A percentile compares a stretch with the other conserved stretches of the same genome.
These are phyloP conservation scores for Didymella pomorum DNA, from an alignment of 2,329 filamentous ascomycete genomes.

Conservation along the genomic window DNA sequence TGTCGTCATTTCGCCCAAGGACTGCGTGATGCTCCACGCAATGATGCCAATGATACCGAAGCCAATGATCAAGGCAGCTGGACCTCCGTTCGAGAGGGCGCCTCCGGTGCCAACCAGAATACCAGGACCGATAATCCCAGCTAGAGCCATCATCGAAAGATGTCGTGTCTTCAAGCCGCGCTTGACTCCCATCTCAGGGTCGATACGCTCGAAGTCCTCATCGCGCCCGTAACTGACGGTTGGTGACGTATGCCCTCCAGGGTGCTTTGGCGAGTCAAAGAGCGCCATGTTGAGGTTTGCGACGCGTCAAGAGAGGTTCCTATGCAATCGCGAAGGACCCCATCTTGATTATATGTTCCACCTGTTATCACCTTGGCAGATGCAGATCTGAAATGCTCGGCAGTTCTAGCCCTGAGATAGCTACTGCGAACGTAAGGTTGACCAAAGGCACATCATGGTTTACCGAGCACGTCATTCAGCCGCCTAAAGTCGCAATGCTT, in stretches of 20 bases:
- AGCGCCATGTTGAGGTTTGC: constrained; percentile 28
- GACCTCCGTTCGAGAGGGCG: constrained; percentile 72
- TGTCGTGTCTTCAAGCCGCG: constrained; percentile 74
- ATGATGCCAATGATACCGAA: constrained; percentile 78
- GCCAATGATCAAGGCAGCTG: constrained; percentile 75
- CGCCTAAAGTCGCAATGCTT: constrained; percentile 21
- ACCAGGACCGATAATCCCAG: constrained; percentile 70
- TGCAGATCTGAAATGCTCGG: constrained; percentile 12
- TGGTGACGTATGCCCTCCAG: constrained; percentile 27
- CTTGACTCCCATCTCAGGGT: constrained; percentile 71
- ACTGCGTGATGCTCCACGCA: constrained; percentile 73
- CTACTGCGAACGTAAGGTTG: constrained; percentile 9
- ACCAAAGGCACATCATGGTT: neutral
- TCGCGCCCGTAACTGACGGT: constrained; percentile 31
- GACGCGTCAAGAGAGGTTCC: constrained; percentile 1
- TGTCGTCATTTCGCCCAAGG: constrained; percentile 76
- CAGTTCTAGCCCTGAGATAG: constrained; percentile 11
- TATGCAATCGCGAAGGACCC: neutral
- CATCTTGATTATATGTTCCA: constrained; percentile 23
- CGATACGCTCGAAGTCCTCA: constrained; percentile 50
- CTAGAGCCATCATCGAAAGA: constrained; percentile 64
- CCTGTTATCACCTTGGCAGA: constrained; percentile 26
- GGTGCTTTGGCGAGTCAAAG: constrained; percentile 30
- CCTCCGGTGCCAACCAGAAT: constrained; percentile 75
- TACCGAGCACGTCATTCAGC: constrained; percentile 23